Percentiles rank a stretch among this genome's conserved stretches.
These are phyloP conservation scores for Pistacia atlantica DNA, from an alignment of 345 rosid species.

Conservation along the genomic window DNA sequence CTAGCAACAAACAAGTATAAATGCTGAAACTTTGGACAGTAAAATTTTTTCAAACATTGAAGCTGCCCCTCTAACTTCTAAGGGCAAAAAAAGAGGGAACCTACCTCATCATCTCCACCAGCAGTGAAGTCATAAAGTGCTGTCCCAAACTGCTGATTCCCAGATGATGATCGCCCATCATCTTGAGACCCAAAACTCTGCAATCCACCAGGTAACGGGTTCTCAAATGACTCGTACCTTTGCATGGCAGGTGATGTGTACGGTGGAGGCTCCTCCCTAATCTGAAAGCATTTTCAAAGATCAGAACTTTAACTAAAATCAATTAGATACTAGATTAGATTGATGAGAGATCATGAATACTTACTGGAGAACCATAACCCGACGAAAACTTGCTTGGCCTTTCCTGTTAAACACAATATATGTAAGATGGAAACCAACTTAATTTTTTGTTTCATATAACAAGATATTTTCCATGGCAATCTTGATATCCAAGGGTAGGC, in stretches of 20 bases:
- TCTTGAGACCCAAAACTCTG: constrained; percentile 70
- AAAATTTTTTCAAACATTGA: not conserved
- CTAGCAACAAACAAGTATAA: not conserved
- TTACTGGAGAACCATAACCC: constrained; percentile 69
- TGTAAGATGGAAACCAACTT: not conserved
- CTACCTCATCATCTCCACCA: constrained; percentile 99
- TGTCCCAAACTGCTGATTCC: constrained; percentile 65
- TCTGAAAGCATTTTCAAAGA: constrained; percentile 40
- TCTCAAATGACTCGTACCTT: constrained; percentile 71
- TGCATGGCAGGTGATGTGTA: constrained; percentile 66
- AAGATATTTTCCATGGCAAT: not conserved
- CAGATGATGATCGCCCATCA: constrained; percentile 59
- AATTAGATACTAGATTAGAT: not conserved
- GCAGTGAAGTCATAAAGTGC: constrained; percentile 97
- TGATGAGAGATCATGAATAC: constrained; percentile 26
- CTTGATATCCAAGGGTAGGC: not conserved
- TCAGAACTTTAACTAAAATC: constrained; percentile 15
- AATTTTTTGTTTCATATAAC: not conserved
- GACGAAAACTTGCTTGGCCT: constrained; percentile 48
- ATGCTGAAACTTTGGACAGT: not conserved
- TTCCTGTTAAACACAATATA: constrained; percentile 47
- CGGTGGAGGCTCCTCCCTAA: constrained; percentile 92
- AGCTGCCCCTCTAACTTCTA: constrained; percentile 7
- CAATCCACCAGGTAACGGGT: constrained; percentile 68
- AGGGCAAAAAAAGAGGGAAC: constrained; percentile 13